phyloP scores from a whole-genome alignment of 2,329 filamentous ascomycete species.

The Claviceps maximensis region DNA sequence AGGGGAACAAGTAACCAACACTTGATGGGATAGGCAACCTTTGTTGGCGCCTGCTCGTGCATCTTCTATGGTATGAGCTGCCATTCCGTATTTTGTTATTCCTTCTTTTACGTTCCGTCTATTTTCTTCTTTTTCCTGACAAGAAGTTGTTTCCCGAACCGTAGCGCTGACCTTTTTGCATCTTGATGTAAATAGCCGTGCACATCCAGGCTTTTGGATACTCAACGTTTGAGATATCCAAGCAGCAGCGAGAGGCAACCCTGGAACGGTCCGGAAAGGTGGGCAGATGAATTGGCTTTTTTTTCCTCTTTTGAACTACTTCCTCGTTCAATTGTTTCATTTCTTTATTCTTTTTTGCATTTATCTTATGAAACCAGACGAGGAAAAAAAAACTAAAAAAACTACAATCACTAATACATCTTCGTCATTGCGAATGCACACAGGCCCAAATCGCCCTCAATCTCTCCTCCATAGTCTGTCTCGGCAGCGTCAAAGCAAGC shows the following conservation, averaged over 20 bases:
- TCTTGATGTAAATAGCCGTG: not conserved
- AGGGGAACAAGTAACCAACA: not conserved
- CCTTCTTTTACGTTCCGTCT: not conserved
- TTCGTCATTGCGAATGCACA: not conserved
- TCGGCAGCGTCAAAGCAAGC: constrained; percentile 10
- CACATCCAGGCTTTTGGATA: not conserved
- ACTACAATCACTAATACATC: not conserved
- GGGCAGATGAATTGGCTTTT: too few species aligned
- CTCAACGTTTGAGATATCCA: not conserved
- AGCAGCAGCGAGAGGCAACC: not conserved
- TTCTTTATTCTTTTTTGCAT: too few species aligned
- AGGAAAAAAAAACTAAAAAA: too few species aligned
- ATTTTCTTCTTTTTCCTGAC: too few species aligned
- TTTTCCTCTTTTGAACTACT: too few species aligned
- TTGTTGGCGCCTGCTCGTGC: not conserved
- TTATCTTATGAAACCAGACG: too few species aligned
- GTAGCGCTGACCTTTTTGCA: not conserved
- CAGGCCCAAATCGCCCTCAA: constrained; percentile 6
- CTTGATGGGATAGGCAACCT: not conserved
- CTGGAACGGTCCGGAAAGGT: not conserved
- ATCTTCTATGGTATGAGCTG: not conserved
- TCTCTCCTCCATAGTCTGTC: constrained; percentile 4
- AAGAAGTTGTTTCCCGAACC: not conserved
- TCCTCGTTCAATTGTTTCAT: too few species aligned
- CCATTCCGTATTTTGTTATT: not conserved